Evolutionary conservation across 164 flowering plant genomes (phyloP).

Genomic region (Macadamia tetraphylla): DNA sequence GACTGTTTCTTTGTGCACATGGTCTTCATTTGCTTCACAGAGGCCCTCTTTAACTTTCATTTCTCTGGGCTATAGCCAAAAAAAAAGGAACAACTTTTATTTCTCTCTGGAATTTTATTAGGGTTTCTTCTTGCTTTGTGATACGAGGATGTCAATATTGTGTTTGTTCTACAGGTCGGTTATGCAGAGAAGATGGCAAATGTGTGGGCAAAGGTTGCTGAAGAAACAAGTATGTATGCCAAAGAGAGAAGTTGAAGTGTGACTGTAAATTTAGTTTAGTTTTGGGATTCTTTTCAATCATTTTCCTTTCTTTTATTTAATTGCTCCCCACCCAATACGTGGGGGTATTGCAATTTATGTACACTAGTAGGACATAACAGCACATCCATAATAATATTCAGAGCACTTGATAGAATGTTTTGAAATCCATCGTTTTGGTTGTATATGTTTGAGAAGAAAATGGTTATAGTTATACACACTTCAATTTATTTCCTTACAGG

Average conservation of each 20-base stretch:
- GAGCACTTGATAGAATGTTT: constrained; percentile 4
- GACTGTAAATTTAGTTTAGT: constrained; percentile 20
- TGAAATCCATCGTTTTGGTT: not conserved
- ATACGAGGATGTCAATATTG: not conserved
- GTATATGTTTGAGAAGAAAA: not conserved
- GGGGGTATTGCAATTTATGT: constrained; percentile 11
- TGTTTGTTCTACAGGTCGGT: constrained; percentile 55
- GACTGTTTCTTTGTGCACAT: too few relatives aligned
- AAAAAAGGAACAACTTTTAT: not conserved
- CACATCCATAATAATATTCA: not conserved
- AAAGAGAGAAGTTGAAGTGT: constrained; percentile 34
- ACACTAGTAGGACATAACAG: constrained; percentile 3
- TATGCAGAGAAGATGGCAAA: constrained; percentile 82
- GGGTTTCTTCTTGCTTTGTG: not conserved
- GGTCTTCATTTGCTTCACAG: too few relatives aligned
- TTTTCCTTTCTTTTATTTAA: not conserved
- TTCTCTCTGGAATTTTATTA: not conserved
- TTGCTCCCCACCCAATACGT: too few relatives aligned
- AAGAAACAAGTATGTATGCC: constrained; percentile 64
- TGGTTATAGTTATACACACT: too few relatives aligned
- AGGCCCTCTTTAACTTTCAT: too few relatives aligned
- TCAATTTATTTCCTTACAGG: not conserved
- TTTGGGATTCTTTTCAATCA: not conserved
- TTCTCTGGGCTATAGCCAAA: too few relatives aligned
- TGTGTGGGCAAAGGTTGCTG: constrained; percentile 80